Percentiles rank a stretch among this genome's conserved stretches.
phyloP scores from a whole-genome alignment of 192 early-diverging fungal species.

The Paraglomus occultum region DNA sequence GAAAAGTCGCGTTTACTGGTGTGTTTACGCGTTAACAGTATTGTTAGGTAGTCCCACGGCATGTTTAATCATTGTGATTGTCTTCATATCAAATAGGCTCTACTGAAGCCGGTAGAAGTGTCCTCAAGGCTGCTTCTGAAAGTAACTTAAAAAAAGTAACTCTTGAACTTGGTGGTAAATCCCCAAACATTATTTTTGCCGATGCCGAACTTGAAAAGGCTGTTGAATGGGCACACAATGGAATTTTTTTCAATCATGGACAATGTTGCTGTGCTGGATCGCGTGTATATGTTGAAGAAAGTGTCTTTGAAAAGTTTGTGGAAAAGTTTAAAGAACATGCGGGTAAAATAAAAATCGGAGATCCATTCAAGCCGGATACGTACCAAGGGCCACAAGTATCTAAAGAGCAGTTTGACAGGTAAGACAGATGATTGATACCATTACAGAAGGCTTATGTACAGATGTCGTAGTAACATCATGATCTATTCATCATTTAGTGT shows the following conservation, averaged over 20 bases:
- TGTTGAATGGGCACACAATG: constrained; percentile 61
- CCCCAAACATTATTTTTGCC: constrained; percentile 75
- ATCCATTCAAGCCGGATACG: constrained; percentile 60
- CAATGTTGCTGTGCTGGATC: constrained; percentile 80
- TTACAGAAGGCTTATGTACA: neutral
- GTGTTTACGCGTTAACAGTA: neutral
- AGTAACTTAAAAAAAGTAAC: constrained; percentile 72
- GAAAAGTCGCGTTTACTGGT: constrained; percentile 77
- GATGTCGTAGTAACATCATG: neutral
- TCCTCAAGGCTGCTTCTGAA: constrained; percentile 59
- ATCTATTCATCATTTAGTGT: constrained; percentile 31
- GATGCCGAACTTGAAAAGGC: constrained; percentile 78
- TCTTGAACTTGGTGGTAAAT: constrained; percentile 90
- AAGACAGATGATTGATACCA: neutral
- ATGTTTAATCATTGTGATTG: too few species aligned
- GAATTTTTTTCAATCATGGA: constrained; percentile 80
- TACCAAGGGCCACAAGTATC: constrained; percentile 74
- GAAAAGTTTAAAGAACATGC: constrained; percentile 53
- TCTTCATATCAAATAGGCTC: constrained; percentile 43
- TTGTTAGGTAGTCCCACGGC: too few species aligned
- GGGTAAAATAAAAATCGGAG: constrained; percentile 59
- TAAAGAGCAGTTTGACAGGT: constrained; percentile 54
- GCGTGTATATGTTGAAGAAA: constrained; percentile 72
- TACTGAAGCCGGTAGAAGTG: constrained; percentile 60
- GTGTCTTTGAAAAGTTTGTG: constrained; percentile 70